A percentile compares a stretch with the other conserved stretches of the same genome.
phyloP scores from a whole-genome alignment of 495 filamentous ascomycete genomes.

The Copromyces sp. region DNA sequence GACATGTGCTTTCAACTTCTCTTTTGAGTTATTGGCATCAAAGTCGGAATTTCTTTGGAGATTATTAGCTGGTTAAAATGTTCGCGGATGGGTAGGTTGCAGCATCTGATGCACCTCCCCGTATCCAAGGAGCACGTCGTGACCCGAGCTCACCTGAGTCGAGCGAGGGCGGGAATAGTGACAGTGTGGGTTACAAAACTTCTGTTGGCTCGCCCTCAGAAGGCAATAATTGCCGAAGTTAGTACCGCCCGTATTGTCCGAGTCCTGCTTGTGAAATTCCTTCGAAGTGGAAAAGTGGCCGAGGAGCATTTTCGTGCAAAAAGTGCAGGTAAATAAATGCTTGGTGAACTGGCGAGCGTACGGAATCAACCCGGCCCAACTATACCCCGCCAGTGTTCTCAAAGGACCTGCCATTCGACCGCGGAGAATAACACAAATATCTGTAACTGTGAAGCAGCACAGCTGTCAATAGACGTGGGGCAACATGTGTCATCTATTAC shows the following conservation, averaged over 20 bases:
- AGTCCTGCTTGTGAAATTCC: neutral
- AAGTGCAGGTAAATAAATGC: neutral
- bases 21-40: neutral
- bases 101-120: neutral
- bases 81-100: neutral
- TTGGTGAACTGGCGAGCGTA: neutral
- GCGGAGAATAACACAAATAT: neutral
- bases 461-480: neutral
- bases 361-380: neutral
- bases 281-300: neutral
- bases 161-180: neutral
- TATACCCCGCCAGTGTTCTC: neutral
- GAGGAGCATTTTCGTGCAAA: neutral
- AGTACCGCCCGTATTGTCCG: neutral
- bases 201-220: neutral
- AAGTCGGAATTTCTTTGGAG: neutral
- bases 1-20: neutral
- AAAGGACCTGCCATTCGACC: neutral
- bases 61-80: neutral
- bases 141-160: neutral
- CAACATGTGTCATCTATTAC: neutral
- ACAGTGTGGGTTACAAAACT: neutral
- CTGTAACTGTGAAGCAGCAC: neutral
- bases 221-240: neutral
- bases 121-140: neutral